These are phyloP conservation scores for Pleurostoma richardsiae DNA, from an alignment of 2,329 filamentous ascomycete genomes.

Conservation along the genomic window DNA sequence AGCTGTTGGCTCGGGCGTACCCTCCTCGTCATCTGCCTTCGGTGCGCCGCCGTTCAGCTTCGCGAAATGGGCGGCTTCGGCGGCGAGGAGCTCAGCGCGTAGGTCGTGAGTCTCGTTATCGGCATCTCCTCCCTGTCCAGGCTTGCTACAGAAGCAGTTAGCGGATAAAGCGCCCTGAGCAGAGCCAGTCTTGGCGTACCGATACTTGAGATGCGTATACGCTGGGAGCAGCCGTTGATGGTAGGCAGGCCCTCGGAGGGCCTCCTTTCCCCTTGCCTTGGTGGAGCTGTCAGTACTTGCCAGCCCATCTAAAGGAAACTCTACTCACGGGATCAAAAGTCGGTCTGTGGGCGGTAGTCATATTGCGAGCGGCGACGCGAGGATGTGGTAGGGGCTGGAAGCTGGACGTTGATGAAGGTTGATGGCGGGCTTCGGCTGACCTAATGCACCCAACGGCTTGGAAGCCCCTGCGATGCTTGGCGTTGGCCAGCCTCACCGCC, in stretches of 20 bases:
- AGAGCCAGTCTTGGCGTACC: conserved; percentile 37
- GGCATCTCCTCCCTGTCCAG: conserved; percentile 83
- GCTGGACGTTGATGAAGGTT: too few species aligned
- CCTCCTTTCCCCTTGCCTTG: conserved; percentile 89
- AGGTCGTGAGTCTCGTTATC: conserved; percentile 70
- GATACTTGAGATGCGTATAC: conserved; percentile 86
- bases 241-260: conserved; percentile 86
- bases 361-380: conserved; percentile 22
- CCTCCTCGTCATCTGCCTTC: conserved; percentile 37
- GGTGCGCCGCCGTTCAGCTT: conserved; percentile 67
- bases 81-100: conserved; percentile 81
- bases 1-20: conserved; percentile 22
- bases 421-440: too few species aligned
- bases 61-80: conserved; percentile 81
- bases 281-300: conserved; percentile 17
- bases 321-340: conserved; percentile 84
- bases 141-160: conserved; percentile 44
- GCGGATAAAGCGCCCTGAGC: conserved; percentile 13
- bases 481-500: conserved; percentile 7
- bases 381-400: not conserved
- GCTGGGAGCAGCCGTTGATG: conserved; percentile 94
- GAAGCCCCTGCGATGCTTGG: conserved; percentile 7
- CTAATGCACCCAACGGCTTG: not conserved
- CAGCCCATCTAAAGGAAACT: not conserved
- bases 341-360: conserved; percentile 73